phyloP scores from a whole-genome alignment of 2,329 filamentous ascomycete species.

The Fusarium domesticum region DNA sequence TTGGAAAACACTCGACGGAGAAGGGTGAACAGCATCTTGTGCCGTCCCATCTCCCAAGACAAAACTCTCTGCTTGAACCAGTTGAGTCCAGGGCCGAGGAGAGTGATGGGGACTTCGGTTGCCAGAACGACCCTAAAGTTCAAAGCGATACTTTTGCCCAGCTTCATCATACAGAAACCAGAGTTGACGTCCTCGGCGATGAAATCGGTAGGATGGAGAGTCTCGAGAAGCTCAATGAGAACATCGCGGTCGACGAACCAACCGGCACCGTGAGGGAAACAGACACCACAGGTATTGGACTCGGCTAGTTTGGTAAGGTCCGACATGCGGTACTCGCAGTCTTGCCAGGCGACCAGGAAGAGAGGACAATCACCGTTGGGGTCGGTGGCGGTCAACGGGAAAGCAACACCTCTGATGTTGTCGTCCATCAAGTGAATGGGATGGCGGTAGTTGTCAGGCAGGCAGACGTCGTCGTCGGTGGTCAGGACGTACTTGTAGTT shows the following conservation, averaged over 20 bases:
- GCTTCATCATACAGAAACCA: slow-evolving; percentile 7
- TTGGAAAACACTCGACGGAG: slow-evolving; percentile 4
- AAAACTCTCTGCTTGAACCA: slow-evolving; percentile 20
- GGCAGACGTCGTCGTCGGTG: slow-evolving; percentile 10
- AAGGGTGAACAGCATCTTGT: slow-evolving; percentile 8
- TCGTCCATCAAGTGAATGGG: slow-evolving; percentile 8
- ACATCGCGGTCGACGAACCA: slow-evolving; percentile 11
- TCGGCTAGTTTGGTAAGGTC: slow-evolving; percentile 11
- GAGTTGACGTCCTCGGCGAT: slow-evolving; percentile 12
- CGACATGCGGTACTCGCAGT: slow-evolving; percentile 10
- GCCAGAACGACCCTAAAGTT: slow-evolving; percentile 6
- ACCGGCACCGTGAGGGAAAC: slow-evolving; percentile 9
- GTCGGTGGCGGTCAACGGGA: slow-evolving; percentile 6
- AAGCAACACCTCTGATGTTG: slow-evolving; percentile 6
- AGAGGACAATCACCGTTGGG: slow-evolving; percentile 1
- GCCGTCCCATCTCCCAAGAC: slow-evolving; percentile 19
- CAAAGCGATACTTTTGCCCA: slow-evolving; percentile 8
- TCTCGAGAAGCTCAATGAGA: slow-evolving; percentile 6
- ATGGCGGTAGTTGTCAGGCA: slow-evolving; percentile 9
- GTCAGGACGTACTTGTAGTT: slow-evolving; percentile 8
- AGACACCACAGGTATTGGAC: slow-evolving; percentile 6
- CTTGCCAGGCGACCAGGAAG: slow-evolving; percentile 8
- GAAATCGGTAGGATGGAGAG: slow-evolving; percentile 7
- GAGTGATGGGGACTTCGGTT: slow-evolving; percentile 6
- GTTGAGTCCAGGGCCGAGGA: slow-evolving; percentile 14